These are phyloP conservation scores for Fusarium sp. DNA, from an alignment of 2,329 filamentous ascomycete genomes.

Conservation along the genomic window DNA sequence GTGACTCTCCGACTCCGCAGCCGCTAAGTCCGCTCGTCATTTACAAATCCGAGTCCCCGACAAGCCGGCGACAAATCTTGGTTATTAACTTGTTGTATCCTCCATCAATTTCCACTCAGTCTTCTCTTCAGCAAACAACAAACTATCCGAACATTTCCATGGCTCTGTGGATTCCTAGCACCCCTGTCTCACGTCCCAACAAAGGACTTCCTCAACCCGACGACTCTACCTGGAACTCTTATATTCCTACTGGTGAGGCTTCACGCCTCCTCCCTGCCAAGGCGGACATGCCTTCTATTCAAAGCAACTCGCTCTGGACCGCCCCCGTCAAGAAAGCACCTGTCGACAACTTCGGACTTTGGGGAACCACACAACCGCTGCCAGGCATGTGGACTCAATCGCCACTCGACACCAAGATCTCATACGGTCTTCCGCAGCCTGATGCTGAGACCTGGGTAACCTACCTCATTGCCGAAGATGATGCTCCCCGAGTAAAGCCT, in stretches of 20 bases:
- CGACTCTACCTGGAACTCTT: constrained; percentile 48
- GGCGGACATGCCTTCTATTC: constrained; percentile 44
- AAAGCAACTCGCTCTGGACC: constrained; percentile 52
- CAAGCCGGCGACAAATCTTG: constrained; percentile 19
- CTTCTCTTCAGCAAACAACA: constrained; percentile 18
- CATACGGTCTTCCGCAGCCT: constrained; percentile 45
- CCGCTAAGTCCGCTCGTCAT: constrained; percentile 32
- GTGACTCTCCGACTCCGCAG: constrained; percentile 21
- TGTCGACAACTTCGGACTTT: constrained; percentile 35
- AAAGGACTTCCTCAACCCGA: constrained; percentile 51
- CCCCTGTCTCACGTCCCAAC: constrained; percentile 31
- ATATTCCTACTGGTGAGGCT: constrained; percentile 42
- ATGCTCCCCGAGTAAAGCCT: constrained; percentile 39
- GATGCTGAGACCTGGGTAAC: constrained; percentile 41
- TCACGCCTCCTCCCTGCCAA: constrained; percentile 44
- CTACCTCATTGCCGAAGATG: constrained; percentile 36
- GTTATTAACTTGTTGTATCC: constrained; percentile 13
- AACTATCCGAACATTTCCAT: constrained; percentile 22
- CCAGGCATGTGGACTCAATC: constrained; percentile 39
- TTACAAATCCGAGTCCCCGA: constrained; percentile 35
- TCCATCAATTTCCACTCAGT: constrained; percentile 1
- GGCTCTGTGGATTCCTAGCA: constrained; percentile 41
- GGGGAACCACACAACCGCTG: constrained; percentile 32
- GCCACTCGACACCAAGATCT: constrained; percentile 20
- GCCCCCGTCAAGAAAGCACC: constrained; percentile 30